Conservation (phyloP, 2,329 filamentous ascomycete genomes). For the Exophiala viscosa region DNA sequence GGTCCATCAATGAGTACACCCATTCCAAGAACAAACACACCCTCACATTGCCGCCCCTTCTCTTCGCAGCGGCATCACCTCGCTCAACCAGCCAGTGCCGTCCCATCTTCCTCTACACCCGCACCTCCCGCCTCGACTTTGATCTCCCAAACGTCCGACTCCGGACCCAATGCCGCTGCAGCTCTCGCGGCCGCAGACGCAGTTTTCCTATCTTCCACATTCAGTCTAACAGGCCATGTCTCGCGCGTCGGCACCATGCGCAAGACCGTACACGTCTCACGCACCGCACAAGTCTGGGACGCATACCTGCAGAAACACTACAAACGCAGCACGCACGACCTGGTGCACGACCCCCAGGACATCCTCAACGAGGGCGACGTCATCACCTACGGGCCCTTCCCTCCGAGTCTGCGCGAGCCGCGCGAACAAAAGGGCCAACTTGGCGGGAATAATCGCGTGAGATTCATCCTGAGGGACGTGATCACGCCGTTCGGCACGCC, state of each 20-base stretch:
- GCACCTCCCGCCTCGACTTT: not conserved
- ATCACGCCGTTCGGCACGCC: conserved; percentile 26
- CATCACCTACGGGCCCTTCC: conserved; percentile 20
- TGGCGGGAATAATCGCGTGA: conserved; percentile 14
- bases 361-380: conserved; percentile 27
- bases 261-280: conserved; percentile 19
- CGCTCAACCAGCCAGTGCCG: not conserved
- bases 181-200: not conserved
- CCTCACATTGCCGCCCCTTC: not conserved
- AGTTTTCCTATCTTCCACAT: conserved; percentile 1
- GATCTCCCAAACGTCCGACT: not conserved
- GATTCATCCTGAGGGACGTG: conserved; percentile 19
- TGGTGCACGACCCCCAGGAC: conserved; percentile 26
- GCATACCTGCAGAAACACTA: conserved; percentile 25
- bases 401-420: conserved; percentile 7
- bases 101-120: not conserved
- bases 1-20: not conserved
- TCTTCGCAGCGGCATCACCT: not conserved
- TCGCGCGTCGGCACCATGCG: conserved; percentile 18
- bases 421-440: conserved; percentile 11
- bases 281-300: conserved; percentile 20
- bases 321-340: conserved; percentile 14
- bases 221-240: conserved; percentile 9
- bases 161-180: no score
- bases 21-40: not conserved